Percentiles rank a stretch among this genome's conserved stretches.
phyloP scores from a whole-genome alignment of 1,284 basidiomycete genomes.

The Pyrrhoderma noxium region DNA sequence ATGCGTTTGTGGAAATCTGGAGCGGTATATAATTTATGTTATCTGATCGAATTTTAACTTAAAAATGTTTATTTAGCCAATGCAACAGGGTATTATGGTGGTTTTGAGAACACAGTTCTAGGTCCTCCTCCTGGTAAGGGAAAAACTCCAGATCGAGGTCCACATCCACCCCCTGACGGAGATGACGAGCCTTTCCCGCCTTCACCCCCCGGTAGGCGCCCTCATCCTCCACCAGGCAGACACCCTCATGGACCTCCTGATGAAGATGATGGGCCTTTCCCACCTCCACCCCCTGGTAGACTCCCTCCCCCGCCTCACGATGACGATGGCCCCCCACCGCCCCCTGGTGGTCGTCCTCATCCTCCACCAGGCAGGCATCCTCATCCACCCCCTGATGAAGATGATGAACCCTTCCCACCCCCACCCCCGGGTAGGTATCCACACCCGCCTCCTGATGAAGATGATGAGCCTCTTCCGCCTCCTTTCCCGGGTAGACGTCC shows the following conservation, averaged over 20 bases:
- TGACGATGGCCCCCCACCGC: neutral
- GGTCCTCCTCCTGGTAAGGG: neutral
- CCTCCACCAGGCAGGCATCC: neutral
- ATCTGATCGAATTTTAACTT: conserved; percentile 18
- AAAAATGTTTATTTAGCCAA: conserved; percentile 35
- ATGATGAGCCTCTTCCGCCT: no score
- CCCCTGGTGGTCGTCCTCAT: conserved; percentile 2
- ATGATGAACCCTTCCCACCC: neutral
- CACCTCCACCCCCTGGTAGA: neutral
- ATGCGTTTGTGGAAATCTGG: conserved; percentile 72
- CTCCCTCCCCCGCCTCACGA: neutral
- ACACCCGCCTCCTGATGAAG: no score
- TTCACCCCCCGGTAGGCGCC: neutral
- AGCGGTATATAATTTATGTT: conserved; percentile 24
- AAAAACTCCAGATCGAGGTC: neutral
- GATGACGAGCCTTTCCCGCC: conserved; percentile 23
- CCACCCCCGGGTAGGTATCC: no score
- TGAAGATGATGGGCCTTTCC: neutral
- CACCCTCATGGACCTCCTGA: neutral
- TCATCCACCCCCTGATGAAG: neutral
- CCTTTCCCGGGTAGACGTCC: no score
- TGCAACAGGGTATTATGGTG: conserved; percentile 46
- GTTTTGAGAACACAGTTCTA: conserved; percentile 8
- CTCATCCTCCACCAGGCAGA: neutral
- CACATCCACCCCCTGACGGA: neutral